phyloP scores from a whole-genome alignment of 2,329 filamentous ascomycete genomes.

The Mycosphaerella sp. region DNA sequence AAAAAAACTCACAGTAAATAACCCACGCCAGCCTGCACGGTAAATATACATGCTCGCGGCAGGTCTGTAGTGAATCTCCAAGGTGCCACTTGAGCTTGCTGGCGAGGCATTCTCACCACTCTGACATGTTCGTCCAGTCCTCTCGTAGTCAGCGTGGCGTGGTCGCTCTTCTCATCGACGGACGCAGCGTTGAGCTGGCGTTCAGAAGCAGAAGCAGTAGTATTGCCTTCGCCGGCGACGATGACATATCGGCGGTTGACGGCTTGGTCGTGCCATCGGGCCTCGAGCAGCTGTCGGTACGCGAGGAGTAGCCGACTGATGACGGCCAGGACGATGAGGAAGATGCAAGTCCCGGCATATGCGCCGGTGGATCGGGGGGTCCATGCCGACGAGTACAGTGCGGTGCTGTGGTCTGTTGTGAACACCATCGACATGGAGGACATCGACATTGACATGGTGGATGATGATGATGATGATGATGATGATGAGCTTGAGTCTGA shows the following conservation, averaged over 20 bases:
- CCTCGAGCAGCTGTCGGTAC: slow-evolving; percentile 54
- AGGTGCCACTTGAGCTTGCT: slow-evolving; percentile 53
- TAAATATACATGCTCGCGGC: slow-evolving; percentile 63
- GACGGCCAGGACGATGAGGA: slow-evolving; percentile 70
- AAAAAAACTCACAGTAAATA: slow-evolving; percentile 88
- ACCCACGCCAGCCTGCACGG: slow-evolving; percentile 66
- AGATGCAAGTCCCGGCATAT: slow-evolving; percentile 89
- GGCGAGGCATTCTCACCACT: slow-evolving; percentile 49
- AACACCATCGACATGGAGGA: slow-evolving; percentile 55
- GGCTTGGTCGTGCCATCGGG: slow-evolving; percentile 66
- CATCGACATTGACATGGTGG: slow-evolving; percentile 10
- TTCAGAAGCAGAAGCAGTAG: too few relatives aligned
- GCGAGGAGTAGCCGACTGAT: slow-evolving; percentile 67
- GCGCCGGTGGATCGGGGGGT: slow-evolving; percentile 61
- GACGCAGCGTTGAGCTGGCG: slow-evolving; percentile 22
- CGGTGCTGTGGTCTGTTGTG: slow-evolving; percentile 56
- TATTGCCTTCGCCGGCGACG: slow-evolving; percentile 56
- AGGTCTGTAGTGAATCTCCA: slow-evolving; percentile 80
- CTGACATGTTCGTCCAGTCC: slow-evolving; percentile 75
- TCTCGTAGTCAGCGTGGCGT: slow-evolving; percentile 63
- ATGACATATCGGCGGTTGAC: slow-evolving; percentile 70
- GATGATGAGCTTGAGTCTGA: neutral
- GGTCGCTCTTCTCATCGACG: slow-evolving; percentile 50
- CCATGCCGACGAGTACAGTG: slow-evolving; percentile 65
- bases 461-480: too few relatives aligned